Conservation (phyloP, 2,329 filamentous ascomycete genomes). For the Penicillium sclerotiorum region DNA sequence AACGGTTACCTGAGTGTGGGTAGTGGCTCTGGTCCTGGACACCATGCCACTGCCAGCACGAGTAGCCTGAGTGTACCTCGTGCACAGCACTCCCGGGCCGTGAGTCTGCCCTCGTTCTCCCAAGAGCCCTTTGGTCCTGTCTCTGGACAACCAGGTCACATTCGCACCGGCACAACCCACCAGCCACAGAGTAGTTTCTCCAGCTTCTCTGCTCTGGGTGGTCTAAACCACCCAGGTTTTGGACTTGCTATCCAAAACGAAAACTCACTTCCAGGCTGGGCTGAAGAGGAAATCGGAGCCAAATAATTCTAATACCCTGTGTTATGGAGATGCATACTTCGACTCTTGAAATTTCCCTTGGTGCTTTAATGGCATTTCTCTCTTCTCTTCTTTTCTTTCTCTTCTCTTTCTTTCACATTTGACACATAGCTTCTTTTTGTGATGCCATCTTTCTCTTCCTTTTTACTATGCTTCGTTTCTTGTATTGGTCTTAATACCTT, state of each 20-base stretch:
- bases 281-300: conserved; percentile 64
- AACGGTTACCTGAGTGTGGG: conserved; percentile 61
- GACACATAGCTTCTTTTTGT: conserved; percentile 23
- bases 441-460: conserved; percentile 19
- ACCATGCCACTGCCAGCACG: conserved; percentile 70
- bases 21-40: conserved; percentile 66
- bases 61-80: conserved; percentile 55
- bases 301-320: conserved; percentile 43
- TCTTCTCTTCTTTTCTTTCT: conserved; percentile 21
- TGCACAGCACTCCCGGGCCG: conserved; percentile 73
- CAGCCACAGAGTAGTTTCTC: conserved; percentile 57
- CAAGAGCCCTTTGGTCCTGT: conserved; percentile 58
- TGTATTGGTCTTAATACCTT: conserved; percentile 38
- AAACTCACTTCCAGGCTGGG: conserved; percentile 62
- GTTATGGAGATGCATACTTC: conserved; percentile 16
- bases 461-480: conserved; percentile 28
- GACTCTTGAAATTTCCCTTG: conserved; percentile 19
- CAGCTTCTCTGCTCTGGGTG: conserved; percentile 61
- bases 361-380: conserved; percentile 22
- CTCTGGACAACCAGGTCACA: conserved; percentile 36
- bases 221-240: conserved; percentile 60
- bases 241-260: conserved; percentile 63
- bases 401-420: conserved; percentile 12
- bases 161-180: conserved; percentile 40
- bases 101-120: conserved; percentile 78